Evolutionary conservation across 805 yeast species (phyloP).

Genomic region (Teunomyces pallodes): DNA sequence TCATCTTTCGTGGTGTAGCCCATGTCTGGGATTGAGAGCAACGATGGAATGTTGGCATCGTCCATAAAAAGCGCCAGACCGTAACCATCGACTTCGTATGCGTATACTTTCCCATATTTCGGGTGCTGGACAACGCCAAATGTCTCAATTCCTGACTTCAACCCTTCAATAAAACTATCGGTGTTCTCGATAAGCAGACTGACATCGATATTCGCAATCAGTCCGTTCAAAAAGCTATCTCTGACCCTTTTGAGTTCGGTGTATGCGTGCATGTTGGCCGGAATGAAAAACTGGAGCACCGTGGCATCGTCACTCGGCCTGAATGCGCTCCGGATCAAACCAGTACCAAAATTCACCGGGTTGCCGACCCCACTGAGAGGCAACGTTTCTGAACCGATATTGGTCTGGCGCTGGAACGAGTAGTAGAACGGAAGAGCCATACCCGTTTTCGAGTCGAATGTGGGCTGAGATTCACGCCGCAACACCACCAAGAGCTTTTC

Average conservation of each 20-base stretch:
- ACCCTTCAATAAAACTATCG: slow-evolving; percentile 35
- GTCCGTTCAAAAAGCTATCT: slow-evolving; percentile 17
- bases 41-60: slow-evolving; percentile 86
- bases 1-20: slow-evolving; percentile 57
- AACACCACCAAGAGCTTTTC: slow-evolving; percentile 51
- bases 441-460: slow-evolving; percentile 54
- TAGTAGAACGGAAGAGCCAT: slow-evolving; percentile 50
- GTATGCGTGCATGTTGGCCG: slow-evolving; percentile 77
- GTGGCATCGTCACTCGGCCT: slow-evolving; percentile 89
- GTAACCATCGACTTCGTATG: slow-evolving; percentile 87
- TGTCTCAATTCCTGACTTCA: slow-evolving; percentile 55
- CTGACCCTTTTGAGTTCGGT: slow-evolving; percentile 53
- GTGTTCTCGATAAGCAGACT: slow-evolving; percentile 21
- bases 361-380: slow-evolving; percentile 79
- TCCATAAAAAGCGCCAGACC: slow-evolving; percentile 77
- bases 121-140: slow-evolving; percentile 70
- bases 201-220: slow-evolving; percentile 6
- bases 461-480: slow-evolving; percentile 57
- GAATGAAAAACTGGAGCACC: slow-evolving; percentile 74
- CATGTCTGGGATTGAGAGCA: slow-evolving; percentile 75
- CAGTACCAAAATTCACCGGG: slow-evolving; percentile 71
- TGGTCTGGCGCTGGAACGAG: slow-evolving; percentile 70
- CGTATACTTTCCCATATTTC: slow-evolving; percentile 71
- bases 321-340: slow-evolving; percentile 77
- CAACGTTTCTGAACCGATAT: slow-evolving; percentile 76